Percentiles rank a stretch among this genome's conserved stretches.
Evolutionary conservation across 192 early-diverging fungal species (phyloP).

Genomic region (Coemansia brasiliensis): DNA sequence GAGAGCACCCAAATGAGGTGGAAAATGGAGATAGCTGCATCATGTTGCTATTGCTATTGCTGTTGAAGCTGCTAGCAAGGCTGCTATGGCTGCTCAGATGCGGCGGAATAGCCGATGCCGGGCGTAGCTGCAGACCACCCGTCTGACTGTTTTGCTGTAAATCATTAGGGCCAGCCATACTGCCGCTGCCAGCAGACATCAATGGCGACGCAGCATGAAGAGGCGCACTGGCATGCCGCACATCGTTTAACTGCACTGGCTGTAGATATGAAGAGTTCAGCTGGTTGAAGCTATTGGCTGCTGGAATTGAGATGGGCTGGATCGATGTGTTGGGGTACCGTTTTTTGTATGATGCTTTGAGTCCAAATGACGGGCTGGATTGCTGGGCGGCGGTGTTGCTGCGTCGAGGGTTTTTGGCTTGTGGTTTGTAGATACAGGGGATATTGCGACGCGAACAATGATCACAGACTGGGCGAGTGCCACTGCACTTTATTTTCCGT

Average conservation of each 20-base stretch:
- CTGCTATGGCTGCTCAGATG: conserved; percentile 19
- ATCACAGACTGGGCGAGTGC: conserved; percentile 47
- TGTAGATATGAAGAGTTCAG: neutral
- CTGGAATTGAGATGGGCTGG: conserved; percentile 24
- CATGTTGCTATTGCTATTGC: neutral
- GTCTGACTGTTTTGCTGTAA: neutral
- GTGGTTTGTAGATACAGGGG: conserved; percentile 45
- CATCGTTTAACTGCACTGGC: neutral
- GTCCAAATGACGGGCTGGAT: neutral
- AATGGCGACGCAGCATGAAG: neutral
- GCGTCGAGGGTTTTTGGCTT: conserved; percentile 38
- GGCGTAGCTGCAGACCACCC: neutral
- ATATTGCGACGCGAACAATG: conserved; percentile 43
- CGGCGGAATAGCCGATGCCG: conserved; percentile 37
- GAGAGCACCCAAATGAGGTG: conserved; percentile 12
- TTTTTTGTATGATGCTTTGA: conserved; percentile 1
- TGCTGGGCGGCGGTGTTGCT: conserved; percentile 1
- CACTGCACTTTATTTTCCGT: conserved; percentile 55
- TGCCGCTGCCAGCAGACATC: neutral
- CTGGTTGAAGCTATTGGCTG: neutral
- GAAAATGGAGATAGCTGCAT: conserved; percentile 9
- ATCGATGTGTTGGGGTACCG: neutral
- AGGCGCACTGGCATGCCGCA: conserved; percentile 15
- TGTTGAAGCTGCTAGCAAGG: neutral
- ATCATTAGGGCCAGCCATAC: no score